Conservation (phyloP, 495 filamentous ascomycete genomes). For the Oleoguttula mirabilis region DNA sequence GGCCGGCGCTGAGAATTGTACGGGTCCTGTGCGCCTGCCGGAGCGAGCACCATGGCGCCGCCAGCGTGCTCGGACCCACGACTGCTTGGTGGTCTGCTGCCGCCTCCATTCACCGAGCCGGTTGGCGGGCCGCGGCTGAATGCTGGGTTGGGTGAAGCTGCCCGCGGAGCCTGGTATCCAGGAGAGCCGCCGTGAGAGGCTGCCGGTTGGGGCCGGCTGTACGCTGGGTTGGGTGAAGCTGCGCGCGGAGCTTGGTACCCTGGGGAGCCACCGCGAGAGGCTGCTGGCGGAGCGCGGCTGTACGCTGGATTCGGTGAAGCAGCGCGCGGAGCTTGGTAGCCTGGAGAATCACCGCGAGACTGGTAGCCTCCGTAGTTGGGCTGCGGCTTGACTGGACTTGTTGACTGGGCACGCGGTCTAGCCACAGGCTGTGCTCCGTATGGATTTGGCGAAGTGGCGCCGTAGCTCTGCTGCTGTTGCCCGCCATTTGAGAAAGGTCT, state of each 20-base stretch:
- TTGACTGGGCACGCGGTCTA: conserved; percentile 31
- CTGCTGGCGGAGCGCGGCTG: conserved; percentile 2
- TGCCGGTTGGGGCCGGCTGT: conserved; percentile 7
- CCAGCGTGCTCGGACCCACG: conserved; percentile 37
- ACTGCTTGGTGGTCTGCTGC: conserved; percentile 15
- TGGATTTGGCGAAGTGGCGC: conserved; percentile 24
- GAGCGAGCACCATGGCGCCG: conserved; percentile 57
- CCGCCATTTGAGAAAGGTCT: conserved; percentile 29
- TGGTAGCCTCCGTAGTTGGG: conserved; percentile 44
- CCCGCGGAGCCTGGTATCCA: conserved; percentile 18
- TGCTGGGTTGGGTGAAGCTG: conserved; percentile 23
- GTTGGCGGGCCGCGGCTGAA: conserved; percentile 11
- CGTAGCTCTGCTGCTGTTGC: conserved; percentile 29
- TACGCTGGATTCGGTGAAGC: conserved; percentile 24
- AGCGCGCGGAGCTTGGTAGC: conserved; percentile 20
- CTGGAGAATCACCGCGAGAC: conserved; percentile 37
- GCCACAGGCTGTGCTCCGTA: conserved; percentile 14
- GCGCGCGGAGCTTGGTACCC: conserved; percentile 20
- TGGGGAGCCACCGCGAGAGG: conserved; percentile 31
- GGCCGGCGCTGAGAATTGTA: conserved; percentile 22
- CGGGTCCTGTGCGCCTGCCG: conserved; percentile 30
- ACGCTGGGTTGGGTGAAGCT: conserved; percentile 23
- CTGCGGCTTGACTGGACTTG: conserved; percentile 42
- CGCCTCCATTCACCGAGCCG: conserved; percentile 5
- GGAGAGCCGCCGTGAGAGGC: conserved; percentile 30